A percentile compares a stretch with the other conserved stretches of the same genome.
These are phyloP conservation scores for Spirogloea muscicola DNA, from an alignment of 139 green algal genomes.

Conservation along the genomic window DNA sequence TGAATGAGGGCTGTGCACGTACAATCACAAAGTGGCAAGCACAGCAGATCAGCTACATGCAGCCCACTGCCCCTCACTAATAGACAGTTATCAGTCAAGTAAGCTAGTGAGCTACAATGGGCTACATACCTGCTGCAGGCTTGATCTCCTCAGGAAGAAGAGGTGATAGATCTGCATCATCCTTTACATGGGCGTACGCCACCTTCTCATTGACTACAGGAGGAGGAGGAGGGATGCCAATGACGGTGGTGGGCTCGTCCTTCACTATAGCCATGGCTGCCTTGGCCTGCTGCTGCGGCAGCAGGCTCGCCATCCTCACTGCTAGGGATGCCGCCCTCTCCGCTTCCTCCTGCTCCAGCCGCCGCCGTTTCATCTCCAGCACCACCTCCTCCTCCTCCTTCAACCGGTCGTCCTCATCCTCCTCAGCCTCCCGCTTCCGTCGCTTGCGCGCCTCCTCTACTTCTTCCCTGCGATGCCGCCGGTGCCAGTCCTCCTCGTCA, in stretches of 20 bases:
- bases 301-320: neutral
- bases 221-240: too few species aligned
- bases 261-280: neutral
- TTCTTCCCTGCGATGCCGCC: constrained; percentile 6
- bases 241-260: neutral
- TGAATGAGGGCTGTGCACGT: too few species aligned
- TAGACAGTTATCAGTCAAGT: too few species aligned
- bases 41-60: too few species aligned
- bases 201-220: neutral
- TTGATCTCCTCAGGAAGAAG: too few species aligned
- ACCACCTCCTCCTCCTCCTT: constrained; percentile 12
- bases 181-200: too few species aligned
- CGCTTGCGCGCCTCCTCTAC: constrained; percentile 15
- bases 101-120: too few species aligned
- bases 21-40: too few species aligned
- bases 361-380: constrained; percentile 18
- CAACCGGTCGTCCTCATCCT: constrained; percentile 20
- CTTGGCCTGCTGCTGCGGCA: neutral
- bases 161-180: too few species aligned
- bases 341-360: constrained; percentile 17
- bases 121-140: too few species aligned
- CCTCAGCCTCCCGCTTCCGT: constrained; percentile 29
- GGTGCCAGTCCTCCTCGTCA: constrained; percentile 13
- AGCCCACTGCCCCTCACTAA: too few species aligned
- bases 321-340: too few species aligned